Base-by-base conservation (phyloP, 306 rosid genomes). In the Castanospermum australe region DNA sequence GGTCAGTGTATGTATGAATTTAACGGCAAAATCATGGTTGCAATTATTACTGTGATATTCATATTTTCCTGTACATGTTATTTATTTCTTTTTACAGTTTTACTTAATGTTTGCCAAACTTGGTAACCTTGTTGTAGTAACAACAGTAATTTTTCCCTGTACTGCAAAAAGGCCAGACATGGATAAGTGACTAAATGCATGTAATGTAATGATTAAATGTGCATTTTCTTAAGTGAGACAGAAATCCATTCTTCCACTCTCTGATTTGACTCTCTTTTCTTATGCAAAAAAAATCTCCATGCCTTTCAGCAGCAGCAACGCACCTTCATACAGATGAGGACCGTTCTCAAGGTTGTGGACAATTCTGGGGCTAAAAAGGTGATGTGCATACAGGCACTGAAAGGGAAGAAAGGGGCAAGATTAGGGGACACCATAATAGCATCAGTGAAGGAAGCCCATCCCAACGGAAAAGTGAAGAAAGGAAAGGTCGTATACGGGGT, bases 381-480 rank as follows among this genome's bases (percentile, higher is more conserved):
- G 79, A 94, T 91, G 99, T 94, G 97, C 88, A 92, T 91, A 67
- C 97, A 91, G 75, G 90, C 99, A 12, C 75, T 94, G 88, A 88
- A 91, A 80, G 99, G 95, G 67, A 91, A 84, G 88, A 89, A 88
- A 81, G 93, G 97, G n/a, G 97, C 99, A 47, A 84, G 99, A 75
- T 82, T 94, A 67, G 95, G 99, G 10, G 99, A 92, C 79, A 94
- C 93, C 3, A 92, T 94, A 51, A 70, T 91, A 24, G 99, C 98
- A 55, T 95, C 99, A 0, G 92, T 95, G 55, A 95, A 87, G 82
- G 99, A 95, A 79, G 97, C 98, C 5, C 97, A 92, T 79, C 94
- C 95, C 8, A 95, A 95, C 66, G 97, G 97, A 51, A 90, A 91
- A 76, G 93, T 90, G 59, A 91, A 88, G 85, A 93, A 91, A 76